Evolutionary conservation across 441 rosid genomes (phyloP).

Genomic region (Pelargonium cotyledonis): DNA sequence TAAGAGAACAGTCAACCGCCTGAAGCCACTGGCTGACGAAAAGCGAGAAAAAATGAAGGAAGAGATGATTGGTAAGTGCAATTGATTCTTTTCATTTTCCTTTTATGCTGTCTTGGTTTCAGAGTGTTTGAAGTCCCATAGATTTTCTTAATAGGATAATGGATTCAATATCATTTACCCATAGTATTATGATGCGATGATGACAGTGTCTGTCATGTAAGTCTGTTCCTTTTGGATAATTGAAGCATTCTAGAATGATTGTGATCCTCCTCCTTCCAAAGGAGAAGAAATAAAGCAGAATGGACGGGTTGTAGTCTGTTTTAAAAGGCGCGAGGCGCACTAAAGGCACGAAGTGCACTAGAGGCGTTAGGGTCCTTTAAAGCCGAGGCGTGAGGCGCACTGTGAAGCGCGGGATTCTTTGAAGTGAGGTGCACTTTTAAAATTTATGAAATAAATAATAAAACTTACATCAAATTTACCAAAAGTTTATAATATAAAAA

Average conservation of each 20-base stretch:
- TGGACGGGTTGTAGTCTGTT: no score
- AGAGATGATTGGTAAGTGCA: constrained; percentile 82
- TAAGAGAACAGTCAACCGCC: constrained; percentile 44
- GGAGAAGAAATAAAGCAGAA: background rate
- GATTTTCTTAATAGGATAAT: background rate
- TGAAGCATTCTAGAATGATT: background rate
- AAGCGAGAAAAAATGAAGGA: constrained; percentile 94
- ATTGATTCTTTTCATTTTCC: background rate
- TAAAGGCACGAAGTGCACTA: no score
- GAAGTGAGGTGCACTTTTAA: no score
- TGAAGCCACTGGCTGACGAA: constrained; percentile 84
- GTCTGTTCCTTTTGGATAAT: background rate
- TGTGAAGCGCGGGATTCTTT: no score
- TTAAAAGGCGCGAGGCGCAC: background rate
- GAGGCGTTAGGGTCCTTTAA: no score
- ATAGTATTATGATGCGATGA: background rate
- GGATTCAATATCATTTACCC: background rate
- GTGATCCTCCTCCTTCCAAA: no score
- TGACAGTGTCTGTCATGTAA: background rate
- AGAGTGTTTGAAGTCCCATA: background rate
- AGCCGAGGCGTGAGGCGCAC: no score
- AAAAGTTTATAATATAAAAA: no score
- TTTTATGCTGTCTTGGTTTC: background rate
- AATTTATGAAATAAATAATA: no score
- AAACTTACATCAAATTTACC: no score